phyloP scores from a whole-genome alignment of 345 rosid species.

The Lepidium sativum region DNA sequence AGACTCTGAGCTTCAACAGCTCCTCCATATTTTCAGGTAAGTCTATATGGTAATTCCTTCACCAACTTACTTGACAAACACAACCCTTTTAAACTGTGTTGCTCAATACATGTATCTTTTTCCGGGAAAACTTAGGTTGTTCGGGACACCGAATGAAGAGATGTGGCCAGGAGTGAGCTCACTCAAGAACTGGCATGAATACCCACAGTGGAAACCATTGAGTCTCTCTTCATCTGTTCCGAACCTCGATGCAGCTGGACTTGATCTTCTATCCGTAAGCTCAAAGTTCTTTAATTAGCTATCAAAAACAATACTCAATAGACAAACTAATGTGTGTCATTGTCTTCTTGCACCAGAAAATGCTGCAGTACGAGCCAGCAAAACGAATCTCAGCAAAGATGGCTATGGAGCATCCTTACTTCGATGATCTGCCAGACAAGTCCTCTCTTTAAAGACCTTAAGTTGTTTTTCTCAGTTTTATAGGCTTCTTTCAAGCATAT shows the following conservation, averaged over 20 bases:
- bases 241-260: constrained; percentile 55
- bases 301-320: background rate
- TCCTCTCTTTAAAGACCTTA: constrained; percentile 34
- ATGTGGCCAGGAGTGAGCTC: constrained; percentile 92
- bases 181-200: constrained; percentile 94
- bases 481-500: constrained; percentile 55
- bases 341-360: constrained; percentile 46
- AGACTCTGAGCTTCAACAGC: constrained; percentile 93
- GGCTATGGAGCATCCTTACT: constrained; percentile 96
- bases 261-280: constrained; percentile 71
- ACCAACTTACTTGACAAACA: background rate
- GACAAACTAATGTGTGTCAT: background rate
- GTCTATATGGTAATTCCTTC: background rate
- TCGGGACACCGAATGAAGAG: constrained; percentile 87
- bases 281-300: background rate
- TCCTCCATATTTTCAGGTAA: constrained; percentile 87
- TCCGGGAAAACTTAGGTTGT: constrained; percentile 38
- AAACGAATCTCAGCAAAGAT: constrained; percentile 85
- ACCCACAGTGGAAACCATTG: constrained; percentile 87
- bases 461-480: background rate
- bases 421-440: constrained; percentile 55
- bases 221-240: constrained; percentile 57
- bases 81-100: background rate
- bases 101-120: background rate
- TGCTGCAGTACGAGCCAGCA: constrained; percentile 84